phyloP scores from a whole-genome alignment of 148 eudicot genomes.

The Pouteria glomerata region DNA sequence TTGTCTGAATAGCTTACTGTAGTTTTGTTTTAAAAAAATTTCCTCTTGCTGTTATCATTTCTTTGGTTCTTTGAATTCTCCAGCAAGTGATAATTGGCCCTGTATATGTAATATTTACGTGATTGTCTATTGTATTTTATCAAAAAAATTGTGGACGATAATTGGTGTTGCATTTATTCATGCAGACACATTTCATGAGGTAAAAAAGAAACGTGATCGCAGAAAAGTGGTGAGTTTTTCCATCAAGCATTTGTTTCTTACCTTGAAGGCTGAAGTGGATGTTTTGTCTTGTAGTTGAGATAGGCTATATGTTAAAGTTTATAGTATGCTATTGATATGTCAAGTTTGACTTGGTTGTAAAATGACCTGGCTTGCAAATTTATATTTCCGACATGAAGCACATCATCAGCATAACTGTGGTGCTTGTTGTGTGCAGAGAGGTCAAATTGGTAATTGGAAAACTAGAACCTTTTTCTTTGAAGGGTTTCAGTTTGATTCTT shows the following conservation, averaged over 20 bases:
- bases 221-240: constrained; percentile 31
- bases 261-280: not conserved
- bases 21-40: not conserved
- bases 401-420: not conserved
- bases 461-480: not conserved
- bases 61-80: not conserved
- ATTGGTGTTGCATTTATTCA: constrained; percentile 1
- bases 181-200: constrained; percentile 49
- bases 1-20: not conserved
- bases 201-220: constrained; percentile 37
- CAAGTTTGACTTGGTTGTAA: not conserved
- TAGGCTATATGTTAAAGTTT: not conserved
- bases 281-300: not conserved
- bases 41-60: not conserved
- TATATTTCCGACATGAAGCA: not conserved
- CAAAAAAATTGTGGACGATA: not conserved
- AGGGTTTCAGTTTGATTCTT: not conserved
- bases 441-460: not conserved
- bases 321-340: not conserved
- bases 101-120: not conserved
- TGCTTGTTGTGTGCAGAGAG: not conserved
- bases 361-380: not conserved
- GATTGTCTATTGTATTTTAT: not conserved
- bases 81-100: not conserved
- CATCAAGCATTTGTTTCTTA: not conserved